phyloP scores from a whole-genome alignment of 768 basidiomycete genomes.

The Xerocomellus dryophilus region DNA sequence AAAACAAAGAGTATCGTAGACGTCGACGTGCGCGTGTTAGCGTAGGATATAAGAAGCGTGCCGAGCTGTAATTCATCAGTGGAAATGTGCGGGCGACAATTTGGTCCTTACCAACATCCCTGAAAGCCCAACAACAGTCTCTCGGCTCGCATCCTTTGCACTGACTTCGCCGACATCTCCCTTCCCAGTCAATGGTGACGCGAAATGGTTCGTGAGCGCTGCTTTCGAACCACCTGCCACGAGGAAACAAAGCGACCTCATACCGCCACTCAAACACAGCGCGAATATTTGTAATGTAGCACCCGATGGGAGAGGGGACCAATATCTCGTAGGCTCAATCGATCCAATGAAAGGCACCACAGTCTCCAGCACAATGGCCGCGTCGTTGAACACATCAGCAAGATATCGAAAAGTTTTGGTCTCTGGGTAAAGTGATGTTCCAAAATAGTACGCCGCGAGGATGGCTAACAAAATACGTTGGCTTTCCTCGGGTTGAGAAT shows the following conservation, averaged over 20 bases:
- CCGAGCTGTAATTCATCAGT: slow-evolving; percentile 44
- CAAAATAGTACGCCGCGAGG: slow-evolving; percentile 55
- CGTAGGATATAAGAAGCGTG: slow-evolving; percentile 53
- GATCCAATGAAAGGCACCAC: slow-evolving; percentile 53
- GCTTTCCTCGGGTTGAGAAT: not conserved
- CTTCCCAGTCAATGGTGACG: slow-evolving; percentile 45
- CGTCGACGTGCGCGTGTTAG: slow-evolving; percentile 47
- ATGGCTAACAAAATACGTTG: slow-evolving; percentile 46
- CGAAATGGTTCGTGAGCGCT: slow-evolving; percentile 65
- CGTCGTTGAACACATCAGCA: slow-evolving; percentile 65
- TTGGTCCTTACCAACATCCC: slow-evolving; percentile 58
- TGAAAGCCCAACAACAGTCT: slow-evolving; percentile 63
- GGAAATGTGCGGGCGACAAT: not conserved
- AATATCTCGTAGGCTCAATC: slow-evolving; percentile 25
- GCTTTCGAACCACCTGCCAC: slow-evolving; percentile 69
- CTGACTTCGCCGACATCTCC: slow-evolving; percentile 71
- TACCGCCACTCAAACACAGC: slow-evolving; percentile 56
- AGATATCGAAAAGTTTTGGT: slow-evolving; percentile 67
- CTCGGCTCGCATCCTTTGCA: slow-evolving; percentile 70
- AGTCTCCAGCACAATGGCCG: slow-evolving; percentile 56
- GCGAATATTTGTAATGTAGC: slow-evolving; percentile 42
- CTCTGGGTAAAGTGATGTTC: slow-evolving; percentile 64
- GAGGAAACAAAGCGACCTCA: slow-evolving; percentile 59
- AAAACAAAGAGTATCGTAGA: slow-evolving; percentile 51
- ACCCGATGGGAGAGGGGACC: slow-evolving; percentile 33